Conservation (phyloP, 2,329 filamentous ascomycete genomes). For the Elsinoe ampelina region DNA sequence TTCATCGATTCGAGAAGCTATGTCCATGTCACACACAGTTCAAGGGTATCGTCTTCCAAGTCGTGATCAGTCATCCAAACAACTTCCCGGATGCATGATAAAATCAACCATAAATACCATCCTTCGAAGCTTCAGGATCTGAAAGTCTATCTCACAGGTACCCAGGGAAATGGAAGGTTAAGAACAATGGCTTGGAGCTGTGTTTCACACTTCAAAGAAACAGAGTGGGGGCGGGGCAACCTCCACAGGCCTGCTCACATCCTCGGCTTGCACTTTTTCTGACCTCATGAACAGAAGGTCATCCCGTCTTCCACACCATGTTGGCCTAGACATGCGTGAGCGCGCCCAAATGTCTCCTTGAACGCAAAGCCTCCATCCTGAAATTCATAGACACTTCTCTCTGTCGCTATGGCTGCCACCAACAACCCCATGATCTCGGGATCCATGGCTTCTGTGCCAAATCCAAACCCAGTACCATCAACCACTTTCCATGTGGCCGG, state of each 20-base stretch:
- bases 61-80: no score
- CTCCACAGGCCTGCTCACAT: background rate
- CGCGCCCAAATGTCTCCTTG: background rate
- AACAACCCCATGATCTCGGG: conserved; percentile 11
- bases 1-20: no score
- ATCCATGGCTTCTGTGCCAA: conserved; percentile 6
- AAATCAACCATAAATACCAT: no score
- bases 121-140: no score
- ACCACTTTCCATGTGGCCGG: conserved; percentile 65
- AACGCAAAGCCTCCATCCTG: background rate
- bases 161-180: no score
- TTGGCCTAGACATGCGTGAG: background rate
- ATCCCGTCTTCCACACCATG: background rate
- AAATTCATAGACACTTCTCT: background rate
- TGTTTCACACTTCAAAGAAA: no score
- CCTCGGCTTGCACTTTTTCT: background rate
- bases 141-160: no score
- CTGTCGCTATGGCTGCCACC: conserved; percentile 3
- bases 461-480: conserved; percentile 44
- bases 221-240: background rate
- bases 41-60: no score
- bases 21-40: no score
- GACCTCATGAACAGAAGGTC: background rate
- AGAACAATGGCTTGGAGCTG: no score
- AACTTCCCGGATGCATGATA: no score